Evolutionary conservation across 2,329 filamentous ascomycete genomes (phyloP).

Genomic region (Trichoderma pleuroti): DNA sequence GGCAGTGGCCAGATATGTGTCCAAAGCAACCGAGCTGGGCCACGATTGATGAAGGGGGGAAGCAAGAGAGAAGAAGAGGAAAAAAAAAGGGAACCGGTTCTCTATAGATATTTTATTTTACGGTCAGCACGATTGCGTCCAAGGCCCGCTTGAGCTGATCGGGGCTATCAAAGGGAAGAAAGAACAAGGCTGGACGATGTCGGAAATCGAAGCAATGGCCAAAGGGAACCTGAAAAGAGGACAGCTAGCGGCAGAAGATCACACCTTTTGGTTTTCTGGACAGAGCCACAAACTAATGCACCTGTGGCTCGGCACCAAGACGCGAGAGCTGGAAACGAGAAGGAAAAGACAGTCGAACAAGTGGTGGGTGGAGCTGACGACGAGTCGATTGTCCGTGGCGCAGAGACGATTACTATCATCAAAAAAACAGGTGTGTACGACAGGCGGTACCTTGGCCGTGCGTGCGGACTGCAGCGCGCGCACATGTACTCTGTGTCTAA

Average conservation of each 20-base stretch:
- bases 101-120: conserved; percentile 5
- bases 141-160: not conserved
- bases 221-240: conserved; percentile 9
- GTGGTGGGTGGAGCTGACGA: conserved; percentile 15
- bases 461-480: not conserved
- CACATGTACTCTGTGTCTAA: not conserved
- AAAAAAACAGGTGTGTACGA: not conserved
- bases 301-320: conserved; percentile 18
- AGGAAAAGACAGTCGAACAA: conserved; percentile 1
- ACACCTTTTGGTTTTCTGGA: conserved; percentile 3
- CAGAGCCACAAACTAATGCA: conserved; percentile 17
- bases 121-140: not conserved
- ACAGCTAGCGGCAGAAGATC: conserved; percentile 12
- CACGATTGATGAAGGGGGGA: not conserved
- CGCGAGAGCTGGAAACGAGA: conserved; percentile 2
- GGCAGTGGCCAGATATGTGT: conserved; percentile 14
- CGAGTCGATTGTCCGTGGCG: conserved; percentile 12
- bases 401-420: not conserved
- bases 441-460: not conserved
- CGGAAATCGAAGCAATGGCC: not conserved
- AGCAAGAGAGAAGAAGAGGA: not conserved
- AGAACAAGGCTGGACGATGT: conserved; percentile 1
- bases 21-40: not conserved
- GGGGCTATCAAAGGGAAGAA: not conserved
- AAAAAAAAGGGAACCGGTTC: not conserved